Percentiles rank a stretch among this genome's conserved stretches.
These are phyloP conservation scores for Globisporangium sylvaticum DNA, from an alignment of 352 stramenopile species.

Conservation along the genomic window DNA sequence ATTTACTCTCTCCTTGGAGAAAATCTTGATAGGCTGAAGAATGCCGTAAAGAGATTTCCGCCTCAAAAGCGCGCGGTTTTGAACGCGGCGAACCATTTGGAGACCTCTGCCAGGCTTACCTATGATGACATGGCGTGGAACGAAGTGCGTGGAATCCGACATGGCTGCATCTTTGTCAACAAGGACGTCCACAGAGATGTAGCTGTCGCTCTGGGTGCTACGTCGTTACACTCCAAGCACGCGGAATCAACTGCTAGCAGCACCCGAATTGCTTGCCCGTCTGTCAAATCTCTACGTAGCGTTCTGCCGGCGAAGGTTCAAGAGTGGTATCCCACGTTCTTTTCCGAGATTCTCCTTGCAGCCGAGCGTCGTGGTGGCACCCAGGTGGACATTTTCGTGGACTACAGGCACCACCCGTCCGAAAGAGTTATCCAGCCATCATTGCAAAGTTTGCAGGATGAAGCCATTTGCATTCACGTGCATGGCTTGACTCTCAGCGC, in stretches of 20 bases:
- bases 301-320: constrained; percentile 29
- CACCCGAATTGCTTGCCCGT: constrained; percentile 39
- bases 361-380: constrained; percentile 47
- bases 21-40: constrained; percentile 23
- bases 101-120: constrained; percentile 32
- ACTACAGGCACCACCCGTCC: constrained; percentile 55
- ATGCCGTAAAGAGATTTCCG: constrained; percentile 21
- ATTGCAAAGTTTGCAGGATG: constrained; percentile 62
- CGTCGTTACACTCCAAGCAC: constrained; percentile 60
- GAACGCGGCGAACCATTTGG: constrained; percentile 28
- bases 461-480: constrained; percentile 70
- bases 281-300: constrained; percentile 29
- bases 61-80: constrained; percentile 42
- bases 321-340: constrained; percentile 42
- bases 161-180: constrained; percentile 49
- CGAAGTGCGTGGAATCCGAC: constrained; percentile 48
- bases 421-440: constrained; percentile 72
- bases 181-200: constrained; percentile 39
- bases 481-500: constrained; percentile 50
- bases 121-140: constrained; percentile 84
- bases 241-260: constrained; percentile 59
- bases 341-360: constrained; percentile 57
- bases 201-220: constrained; percentile 45
- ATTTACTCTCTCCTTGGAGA: constrained; percentile 43
- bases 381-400: constrained; percentile 66